Conservation (phyloP, 73 alveolate species). For the Tetrahymena elliotti region DNA sequence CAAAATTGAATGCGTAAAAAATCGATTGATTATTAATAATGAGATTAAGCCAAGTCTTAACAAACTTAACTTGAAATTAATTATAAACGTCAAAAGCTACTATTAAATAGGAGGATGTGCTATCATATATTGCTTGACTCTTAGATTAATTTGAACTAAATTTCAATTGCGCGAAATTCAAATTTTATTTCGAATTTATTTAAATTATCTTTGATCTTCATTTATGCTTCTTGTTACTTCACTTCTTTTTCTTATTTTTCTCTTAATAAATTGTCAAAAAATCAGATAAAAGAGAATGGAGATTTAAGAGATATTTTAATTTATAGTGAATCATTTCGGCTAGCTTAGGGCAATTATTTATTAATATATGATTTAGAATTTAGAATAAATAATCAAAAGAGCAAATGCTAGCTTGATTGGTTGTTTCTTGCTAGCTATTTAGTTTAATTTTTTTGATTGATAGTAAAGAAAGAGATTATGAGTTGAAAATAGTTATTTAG, state of each 20-base stretch:
- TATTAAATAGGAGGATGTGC: background rate
- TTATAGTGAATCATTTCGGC: background rate
- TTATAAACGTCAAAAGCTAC: background rate
- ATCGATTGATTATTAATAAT: background rate
- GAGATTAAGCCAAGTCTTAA: background rate
- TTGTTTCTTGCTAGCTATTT: background rate
- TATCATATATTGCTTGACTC: background rate
- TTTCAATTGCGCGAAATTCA: background rate
- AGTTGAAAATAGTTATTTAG: background rate
- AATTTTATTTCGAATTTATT: background rate
- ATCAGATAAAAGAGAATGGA: background rate
- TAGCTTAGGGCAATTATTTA: background rate
- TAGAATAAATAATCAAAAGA: background rate
- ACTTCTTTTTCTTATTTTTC: background rate
- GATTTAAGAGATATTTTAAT: background rate
- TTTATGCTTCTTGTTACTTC: background rate
- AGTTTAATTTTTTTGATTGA: too few relatives aligned
- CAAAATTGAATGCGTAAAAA: background rate
- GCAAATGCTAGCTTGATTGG: background rate
- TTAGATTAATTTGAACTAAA: background rate
- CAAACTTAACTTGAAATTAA: background rate
- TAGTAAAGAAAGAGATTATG: background rate
- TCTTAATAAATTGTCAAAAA: background rate
- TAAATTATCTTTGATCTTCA: background rate
- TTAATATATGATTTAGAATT: background rate